A percentile compares a stretch with the other conserved stretches of the same genome.
Conservation (phyloP, 2,329 filamentous ascomycete genomes). For the Colletotrichum falcatum region DNA sequence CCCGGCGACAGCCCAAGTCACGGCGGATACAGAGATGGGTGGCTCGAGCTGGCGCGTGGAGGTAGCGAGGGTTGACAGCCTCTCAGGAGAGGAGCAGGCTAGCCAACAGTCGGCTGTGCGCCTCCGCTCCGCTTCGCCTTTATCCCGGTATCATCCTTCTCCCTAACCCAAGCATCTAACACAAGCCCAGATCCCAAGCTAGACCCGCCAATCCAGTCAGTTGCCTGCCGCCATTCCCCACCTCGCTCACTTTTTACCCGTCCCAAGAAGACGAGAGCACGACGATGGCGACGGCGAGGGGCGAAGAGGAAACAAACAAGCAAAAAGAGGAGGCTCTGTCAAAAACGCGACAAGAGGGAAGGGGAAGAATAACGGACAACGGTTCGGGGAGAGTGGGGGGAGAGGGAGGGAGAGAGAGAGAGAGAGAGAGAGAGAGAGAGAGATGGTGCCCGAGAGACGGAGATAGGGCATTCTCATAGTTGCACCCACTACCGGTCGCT, state of each 20-base stretch:
- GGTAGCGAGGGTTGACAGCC: constrained; percentile 37
- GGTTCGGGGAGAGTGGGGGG: too few species aligned
- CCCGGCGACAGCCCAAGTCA: constrained; percentile 32
- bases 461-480: not conserved
- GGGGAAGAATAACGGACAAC: not conserved
- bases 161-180: constrained; percentile 40
- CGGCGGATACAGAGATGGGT: constrained; percentile 35
- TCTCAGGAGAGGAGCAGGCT: constrained; percentile 36
- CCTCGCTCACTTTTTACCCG: constrained; percentile 13
- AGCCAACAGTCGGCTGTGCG: constrained; percentile 41
- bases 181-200: constrained; percentile 39
- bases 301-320: not conserved
- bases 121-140: constrained; percentile 41
- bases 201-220: constrained; percentile 38
- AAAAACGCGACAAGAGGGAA: not conserved
- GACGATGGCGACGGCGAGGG: not conserved
- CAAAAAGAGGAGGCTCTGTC: not conserved
- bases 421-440: not conserved
- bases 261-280: constrained; percentile 16
- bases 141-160: constrained; percentile 42
- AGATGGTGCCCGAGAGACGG: not conserved
- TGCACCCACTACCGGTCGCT: not conserved
- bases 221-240: constrained; percentile 27
- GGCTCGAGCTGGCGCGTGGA: constrained; percentile 36
- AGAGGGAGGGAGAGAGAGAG: not conserved